Conservation (phyloP, 192 early-diverging fungal genomes). For the Thamnidium elegans region DNA sequence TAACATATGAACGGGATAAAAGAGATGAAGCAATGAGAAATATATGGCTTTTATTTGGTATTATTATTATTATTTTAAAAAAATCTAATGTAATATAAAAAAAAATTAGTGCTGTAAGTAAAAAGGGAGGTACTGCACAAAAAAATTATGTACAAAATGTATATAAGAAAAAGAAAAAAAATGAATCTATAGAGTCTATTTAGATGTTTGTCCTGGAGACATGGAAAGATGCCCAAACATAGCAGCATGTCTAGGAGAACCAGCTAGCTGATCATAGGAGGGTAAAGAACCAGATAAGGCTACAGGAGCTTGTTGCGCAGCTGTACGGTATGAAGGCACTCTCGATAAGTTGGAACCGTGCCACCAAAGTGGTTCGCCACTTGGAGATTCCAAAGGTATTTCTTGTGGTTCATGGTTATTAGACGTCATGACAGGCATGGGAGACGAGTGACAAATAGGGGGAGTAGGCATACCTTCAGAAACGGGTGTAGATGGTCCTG, state of each 20-base stretch:
- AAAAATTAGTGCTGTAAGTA: no score
- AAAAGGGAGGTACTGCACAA: not conserved
- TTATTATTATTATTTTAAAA: not conserved
- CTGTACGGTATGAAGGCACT: slow-evolving; percentile 27
- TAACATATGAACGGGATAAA: not conserved
- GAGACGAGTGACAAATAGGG: no score
- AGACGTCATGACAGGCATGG: no score
- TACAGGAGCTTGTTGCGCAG: not conserved
- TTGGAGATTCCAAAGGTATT: not conserved
- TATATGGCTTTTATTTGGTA: not conserved
- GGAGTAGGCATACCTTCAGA: no score
- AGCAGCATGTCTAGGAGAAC: not conserved
- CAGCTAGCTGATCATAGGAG: slow-evolving; percentile 8
- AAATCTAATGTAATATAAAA: not conserved
- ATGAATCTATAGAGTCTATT: not conserved
- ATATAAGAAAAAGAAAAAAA: not conserved
- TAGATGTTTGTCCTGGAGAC: no score
- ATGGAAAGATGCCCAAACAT: no score
- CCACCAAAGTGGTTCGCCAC: slow-evolving; percentile 16
- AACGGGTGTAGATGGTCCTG: no score
- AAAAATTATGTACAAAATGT: not conserved
- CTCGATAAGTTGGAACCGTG: slow-evolving; percentile 19
- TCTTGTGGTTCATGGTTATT: no score
- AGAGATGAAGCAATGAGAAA: not conserved
- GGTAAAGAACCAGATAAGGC: slow-evolving; percentile 5